Evolutionary conservation across 2,329 filamentous ascomycete genomes (phyloP), one percentile per base, ranked within the genome.

Genomic region (Ascochyta koolunga): DNA sequence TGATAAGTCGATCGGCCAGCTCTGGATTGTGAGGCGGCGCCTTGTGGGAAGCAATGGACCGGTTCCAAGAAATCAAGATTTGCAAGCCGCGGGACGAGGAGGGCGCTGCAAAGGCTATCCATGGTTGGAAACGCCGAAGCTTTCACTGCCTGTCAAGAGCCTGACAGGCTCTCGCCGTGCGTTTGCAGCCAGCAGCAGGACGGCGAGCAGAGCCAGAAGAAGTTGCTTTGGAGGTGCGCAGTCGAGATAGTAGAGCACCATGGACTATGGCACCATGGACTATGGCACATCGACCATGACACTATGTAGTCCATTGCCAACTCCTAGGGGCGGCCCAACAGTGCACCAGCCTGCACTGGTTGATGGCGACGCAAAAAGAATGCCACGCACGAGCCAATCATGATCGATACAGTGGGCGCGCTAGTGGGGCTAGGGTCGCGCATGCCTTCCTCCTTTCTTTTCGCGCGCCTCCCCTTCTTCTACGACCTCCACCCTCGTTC

Each of bases 401-500:
- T 27, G 44, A 40, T 47, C 42, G 41, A 40, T 45, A 29, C 18
- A 33, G 46, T 41, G 41, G 52, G 46, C 53, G 53, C 53, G 32
- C 54, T 56, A 56, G 37, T 9, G 31, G n/a, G 18, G 35, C 39
- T 52, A 49, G 48, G 54, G 54, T 43, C 48, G 54, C 54, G 54
- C 54, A 48, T 52, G 54, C 49, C 47, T 52, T 52, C 42, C 54
- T 56, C 54, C 48, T 56, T 51, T 56, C 54, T 56, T 56, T 53
- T 42, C 49, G 43, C 25, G 46, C 44, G 54, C 54, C 49, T 42
- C 56, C 56, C 58, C 59, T 50, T 61, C 54, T 58, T 61, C 54
- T 58, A 60, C 54, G 47, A 49, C 45, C 49, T 51, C 50, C 56
- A 60, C 51, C 58, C 49, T 61, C 58, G 59, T 68, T 61, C 55